These are phyloP conservation scores for Yarrowia yakushimensis DNA, from an alignment of 805 yeast species.

Conservation along the genomic window DNA sequence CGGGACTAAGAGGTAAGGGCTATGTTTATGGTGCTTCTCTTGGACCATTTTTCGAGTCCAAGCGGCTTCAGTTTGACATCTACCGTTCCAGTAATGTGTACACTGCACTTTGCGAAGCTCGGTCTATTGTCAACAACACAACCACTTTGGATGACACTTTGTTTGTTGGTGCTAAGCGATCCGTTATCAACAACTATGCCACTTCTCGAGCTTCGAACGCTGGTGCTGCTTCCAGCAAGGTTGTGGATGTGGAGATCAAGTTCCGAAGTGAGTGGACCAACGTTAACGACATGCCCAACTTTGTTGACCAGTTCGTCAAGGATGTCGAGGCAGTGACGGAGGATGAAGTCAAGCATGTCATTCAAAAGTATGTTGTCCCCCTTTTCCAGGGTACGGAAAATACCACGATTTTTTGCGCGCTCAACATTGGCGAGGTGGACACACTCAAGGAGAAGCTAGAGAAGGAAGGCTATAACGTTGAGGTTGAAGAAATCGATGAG, in stretches of 20 bases:
- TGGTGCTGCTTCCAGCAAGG: constrained; percentile 55
- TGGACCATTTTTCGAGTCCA: constrained; percentile 57
- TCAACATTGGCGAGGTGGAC: constrained; percentile 63
- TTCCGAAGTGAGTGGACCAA: constrained; percentile 30
- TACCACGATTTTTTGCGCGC: constrained; percentile 64
- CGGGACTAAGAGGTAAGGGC: constrained; percentile 92
- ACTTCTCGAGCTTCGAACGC: constrained; percentile 44
- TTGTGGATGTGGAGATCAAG: constrained; percentile 63
- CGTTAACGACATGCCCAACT: not conserved
- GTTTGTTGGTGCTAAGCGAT: constrained; percentile 70
- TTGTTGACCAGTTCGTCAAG: constrained; percentile 45
- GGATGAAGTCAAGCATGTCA: constrained; percentile 45
- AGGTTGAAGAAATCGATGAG: constrained; percentile 49
- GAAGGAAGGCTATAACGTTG: constrained; percentile 56
- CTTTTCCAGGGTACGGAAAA: constrained; percentile 52
- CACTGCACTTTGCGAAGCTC: constrained; percentile 54
- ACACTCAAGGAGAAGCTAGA: constrained; percentile 48
- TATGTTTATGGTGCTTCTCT: constrained; percentile 84
- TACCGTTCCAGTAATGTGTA: constrained; percentile 75
- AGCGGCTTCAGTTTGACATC: constrained; percentile 61
- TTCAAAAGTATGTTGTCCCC: constrained; percentile 59
- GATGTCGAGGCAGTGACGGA: constrained; percentile 49
- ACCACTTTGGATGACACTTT: constrained; percentile 53
- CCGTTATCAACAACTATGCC: constrained; percentile 73
- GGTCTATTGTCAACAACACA: constrained; percentile 59